Base-by-base conservation (phyloP, 176 grass and related monocot genomes). In the Cymbopogon citratus region DNA sequence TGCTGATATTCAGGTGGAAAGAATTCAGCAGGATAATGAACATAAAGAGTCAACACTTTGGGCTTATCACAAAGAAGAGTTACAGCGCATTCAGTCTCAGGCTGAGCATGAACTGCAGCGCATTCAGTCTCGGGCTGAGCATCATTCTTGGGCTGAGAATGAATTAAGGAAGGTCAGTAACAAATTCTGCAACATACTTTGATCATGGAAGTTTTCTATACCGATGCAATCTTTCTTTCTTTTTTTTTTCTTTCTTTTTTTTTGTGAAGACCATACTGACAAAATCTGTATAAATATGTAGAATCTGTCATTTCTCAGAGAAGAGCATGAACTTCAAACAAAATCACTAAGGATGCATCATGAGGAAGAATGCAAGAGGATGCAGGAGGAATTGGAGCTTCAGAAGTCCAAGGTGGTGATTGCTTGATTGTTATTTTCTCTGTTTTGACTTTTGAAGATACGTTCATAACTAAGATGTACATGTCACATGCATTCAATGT, bases 341-440 rank as follows among this genome's bases (percentile, higher is more conserved):
- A 63, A 63, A 6, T 14, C 26, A 15, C 13, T 31, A 63, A 91
- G 69, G 60, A 67, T 92, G 36, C 75, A 91, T 54, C 79, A 92
- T 82, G 86, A 98, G 80, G 84, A 91, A 84, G 86, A 98, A 66
- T 92, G 81, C 59, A 81, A 78, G 86, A 94, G 92, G 77, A 66
- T 98, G 40, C 84, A 93, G 62, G 92, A 92, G 61, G 90, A 98
- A 72, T 75, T 93, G 84, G 88, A 91, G 66, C 81, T 98, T 46
- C 95, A 98, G 52, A 94, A 93, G 81, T 92, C 92, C 78, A 94
- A 91, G 92, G 95, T 98, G 84, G 29, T 16, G 23, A 74, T 69
- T 60, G 41, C 86, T 29, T 19, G 27, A 69, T 75, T 60, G 41
- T 9, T 41, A 41, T 44, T 44, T 44, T 81, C 67, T 12, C 65